A percentile compares a stretch with the other conserved stretches of the same genome.
phyloP scores from a whole-genome alignment of 2,329 filamentous ascomycete genomes.

The Colletotrichum lindemuthianum region DNA sequence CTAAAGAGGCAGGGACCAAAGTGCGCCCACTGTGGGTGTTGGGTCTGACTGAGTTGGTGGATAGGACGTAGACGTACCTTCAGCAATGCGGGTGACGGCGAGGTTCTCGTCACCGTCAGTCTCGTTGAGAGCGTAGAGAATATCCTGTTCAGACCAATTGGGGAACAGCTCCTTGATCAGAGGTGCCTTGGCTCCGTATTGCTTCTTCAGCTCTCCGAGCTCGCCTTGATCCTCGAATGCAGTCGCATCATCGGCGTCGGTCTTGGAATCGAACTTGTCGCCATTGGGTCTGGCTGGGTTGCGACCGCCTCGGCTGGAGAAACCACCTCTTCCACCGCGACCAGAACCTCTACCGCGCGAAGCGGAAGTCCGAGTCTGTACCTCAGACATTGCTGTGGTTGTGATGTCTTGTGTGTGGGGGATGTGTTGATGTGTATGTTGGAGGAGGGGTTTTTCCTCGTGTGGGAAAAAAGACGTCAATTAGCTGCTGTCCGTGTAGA shows the following conservation, averaged over 20 bases:
- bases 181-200: constrained; percentile 81
- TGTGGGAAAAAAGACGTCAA: constrained; percentile 33
- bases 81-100: constrained; percentile 81
- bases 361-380: constrained; percentile 84
- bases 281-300: constrained; percentile 74
- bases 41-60: not conserved
- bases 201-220: constrained; percentile 90
- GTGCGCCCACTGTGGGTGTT: no score
- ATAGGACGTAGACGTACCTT: constrained; percentile 64
- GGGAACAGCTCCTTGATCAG: constrained; percentile 93
- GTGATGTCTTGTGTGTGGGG: constrained; percentile 29
- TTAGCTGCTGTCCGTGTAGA: constrained; percentile 35
- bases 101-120: constrained; percentile 80
- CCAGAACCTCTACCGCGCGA: constrained; percentile 89
- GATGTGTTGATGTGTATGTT: constrained; percentile 21
- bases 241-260: constrained; percentile 66
- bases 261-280: constrained; percentile 67
- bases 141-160: constrained; percentile 94
- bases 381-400: constrained; percentile 81
- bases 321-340: constrained; percentile 85
- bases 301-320: constrained; percentile 77
- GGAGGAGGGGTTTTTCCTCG: constrained; percentile 32
- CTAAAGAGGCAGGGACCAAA: constrained; percentile 3
- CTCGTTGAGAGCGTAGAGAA: constrained; percentile 93
- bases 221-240: constrained; percentile 84